Evolutionary conservation across 306 rosid genomes (phyloP).

Genomic region (Cucurbita moschata): DNA sequence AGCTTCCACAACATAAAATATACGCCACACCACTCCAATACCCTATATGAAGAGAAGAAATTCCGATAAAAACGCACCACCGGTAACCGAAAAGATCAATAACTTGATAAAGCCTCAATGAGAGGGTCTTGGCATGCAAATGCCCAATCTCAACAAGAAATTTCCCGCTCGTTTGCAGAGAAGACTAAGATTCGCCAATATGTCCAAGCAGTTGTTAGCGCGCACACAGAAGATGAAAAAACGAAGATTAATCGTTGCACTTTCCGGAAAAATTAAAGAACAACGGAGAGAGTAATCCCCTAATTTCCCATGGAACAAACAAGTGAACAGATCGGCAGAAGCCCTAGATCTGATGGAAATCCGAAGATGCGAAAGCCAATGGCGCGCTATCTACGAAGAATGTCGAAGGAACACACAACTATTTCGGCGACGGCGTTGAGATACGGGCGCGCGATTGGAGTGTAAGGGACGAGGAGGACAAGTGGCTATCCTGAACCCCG

Average conservation of each 20-base stretch:
- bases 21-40: not conserved
- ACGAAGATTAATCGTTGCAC: not conserved
- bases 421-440: slow-evolving; percentile 7
- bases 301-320: not conserved
- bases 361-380: not conserved
- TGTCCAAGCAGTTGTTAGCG: not conserved
- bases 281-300: not conserved
- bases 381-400: not conserved
- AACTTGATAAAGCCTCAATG: not conserved
- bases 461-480: not conserved
- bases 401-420: not conserved
- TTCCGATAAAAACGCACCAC: not conserved
- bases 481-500: not conserved
- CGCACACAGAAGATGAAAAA: not conserved
- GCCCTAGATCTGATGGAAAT: not conserved
- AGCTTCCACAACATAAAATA: not conserved
- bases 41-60: not conserved
- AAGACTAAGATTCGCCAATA: not conserved
- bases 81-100: not conserved
- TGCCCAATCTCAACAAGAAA: not conserved
- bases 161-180: not conserved
- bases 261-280: not conserved
- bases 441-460: slow-evolving; percentile 4
- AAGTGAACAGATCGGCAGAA: not conserved
- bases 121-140: not conserved